Evolutionary conservation across 306 rosid species (phyloP).

Genomic region (Trichosanthes truncata): DNA sequence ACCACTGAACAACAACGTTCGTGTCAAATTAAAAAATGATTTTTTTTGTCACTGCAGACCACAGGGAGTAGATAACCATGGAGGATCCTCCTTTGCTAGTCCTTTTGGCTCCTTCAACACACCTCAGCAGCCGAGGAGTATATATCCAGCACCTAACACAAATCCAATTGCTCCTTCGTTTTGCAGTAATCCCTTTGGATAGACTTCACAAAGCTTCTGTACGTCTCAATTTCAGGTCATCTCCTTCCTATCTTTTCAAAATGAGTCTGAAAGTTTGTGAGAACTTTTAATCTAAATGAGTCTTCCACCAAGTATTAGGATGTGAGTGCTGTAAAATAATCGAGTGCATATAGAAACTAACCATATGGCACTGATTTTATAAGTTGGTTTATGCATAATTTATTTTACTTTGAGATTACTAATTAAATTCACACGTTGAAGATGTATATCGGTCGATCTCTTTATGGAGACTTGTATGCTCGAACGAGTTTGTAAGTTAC

Average conservation of each 20-base stretch:
- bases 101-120: neutral
- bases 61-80: neutral
- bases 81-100: neutral
- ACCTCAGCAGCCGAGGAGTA: neutral
- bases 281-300: neutral
- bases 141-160: constrained; percentile 13
- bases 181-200: constrained; percentile 69
- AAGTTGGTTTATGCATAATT: neutral
- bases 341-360: neutral
- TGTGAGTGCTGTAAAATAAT: neutral
- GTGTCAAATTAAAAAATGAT: neutral
- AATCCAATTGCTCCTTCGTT: constrained; percentile 16
- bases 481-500: neutral
- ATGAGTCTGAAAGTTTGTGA: neutral
- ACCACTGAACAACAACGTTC: too few species aligned
- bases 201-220: neutral
- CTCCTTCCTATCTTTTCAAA: neutral
- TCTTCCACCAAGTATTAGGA: neutral
- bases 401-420: neutral
- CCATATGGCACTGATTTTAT: neutral
- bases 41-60: neutral
- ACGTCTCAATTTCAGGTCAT: neutral
- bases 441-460: neutral
- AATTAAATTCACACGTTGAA: neutral
- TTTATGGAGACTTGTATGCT: neutral